These are phyloP conservation scores for Cercophora scortea DNA, from an alignment of 495 filamentous ascomycete genomes.

Conservation along the genomic window DNA sequence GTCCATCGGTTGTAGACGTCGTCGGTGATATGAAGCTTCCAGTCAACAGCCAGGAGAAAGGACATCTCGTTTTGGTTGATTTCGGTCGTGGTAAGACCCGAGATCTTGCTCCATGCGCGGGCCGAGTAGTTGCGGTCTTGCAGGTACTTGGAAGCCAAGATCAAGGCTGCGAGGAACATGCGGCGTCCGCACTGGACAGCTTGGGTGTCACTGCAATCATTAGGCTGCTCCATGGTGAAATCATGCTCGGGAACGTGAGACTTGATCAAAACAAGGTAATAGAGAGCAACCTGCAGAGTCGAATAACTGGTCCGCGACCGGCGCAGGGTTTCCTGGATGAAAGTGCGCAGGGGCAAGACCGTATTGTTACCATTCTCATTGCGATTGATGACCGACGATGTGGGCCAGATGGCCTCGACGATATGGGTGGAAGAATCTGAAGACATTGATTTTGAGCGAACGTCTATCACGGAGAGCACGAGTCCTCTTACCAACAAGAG, in stretches of 20 bases:
- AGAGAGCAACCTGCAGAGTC: slow-evolving; percentile 91
- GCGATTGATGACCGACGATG: slow-evolving; percentile 53
- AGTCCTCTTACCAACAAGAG: slow-evolving; percentile 84
- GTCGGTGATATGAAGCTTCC: slow-evolving; percentile 90
- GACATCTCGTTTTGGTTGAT: slow-evolving; percentile 96
- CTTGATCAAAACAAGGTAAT: slow-evolving; percentile 92
- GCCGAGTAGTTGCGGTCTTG: slow-evolving; percentile 98
- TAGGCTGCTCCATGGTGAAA: slow-evolving; percentile 81
- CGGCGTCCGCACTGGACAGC: slow-evolving; percentile 93
- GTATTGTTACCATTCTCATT: slow-evolving; percentile 52
- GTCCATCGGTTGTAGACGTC: slow-evolving; percentile 85
- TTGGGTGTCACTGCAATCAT: slow-evolving; percentile 63
- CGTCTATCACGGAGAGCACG: slow-evolving; percentile 8
- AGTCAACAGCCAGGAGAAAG: slow-evolving; percentile 82
- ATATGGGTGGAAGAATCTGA: slow-evolving; percentile 96
- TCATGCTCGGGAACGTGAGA: slow-evolving; percentile 73
- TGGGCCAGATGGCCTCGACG: slow-evolving; percentile 96
- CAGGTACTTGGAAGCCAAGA: slow-evolving; percentile 92
- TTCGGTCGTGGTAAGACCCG: slow-evolving; percentile 78
- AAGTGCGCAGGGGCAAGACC: slow-evolving; percentile 84
- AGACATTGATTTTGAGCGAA: slow-evolving; percentile 20
- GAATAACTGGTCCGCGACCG: slow-evolving; percentile 95
- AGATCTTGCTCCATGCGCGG: slow-evolving; percentile 97
- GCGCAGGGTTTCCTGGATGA: slow-evolving; percentile 94
- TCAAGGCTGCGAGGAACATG: slow-evolving; percentile 92